These are phyloP conservation scores for Hygrophorus pudorinus DNA, from an alignment of 768 basidiomycete genomes.

Conservation along the genomic window DNA sequence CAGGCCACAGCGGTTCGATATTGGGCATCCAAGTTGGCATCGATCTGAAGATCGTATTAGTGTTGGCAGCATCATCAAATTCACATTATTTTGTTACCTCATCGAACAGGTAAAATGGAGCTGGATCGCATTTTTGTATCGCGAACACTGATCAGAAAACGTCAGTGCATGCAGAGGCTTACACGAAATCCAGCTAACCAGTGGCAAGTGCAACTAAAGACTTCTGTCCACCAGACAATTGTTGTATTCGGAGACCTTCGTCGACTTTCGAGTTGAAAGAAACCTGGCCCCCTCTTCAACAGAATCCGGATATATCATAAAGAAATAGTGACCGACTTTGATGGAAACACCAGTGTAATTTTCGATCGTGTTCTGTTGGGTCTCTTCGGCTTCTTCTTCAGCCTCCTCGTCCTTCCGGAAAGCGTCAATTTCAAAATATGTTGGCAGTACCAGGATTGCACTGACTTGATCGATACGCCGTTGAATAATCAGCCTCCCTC, in stretches of 20 bases:
- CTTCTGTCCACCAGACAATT: constrained; percentile 95
- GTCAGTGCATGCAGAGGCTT: constrained; percentile 3
- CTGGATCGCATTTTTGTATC: constrained; percentile 98
- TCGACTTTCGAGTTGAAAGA: constrained; percentile 99
- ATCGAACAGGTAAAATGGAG: constrained; percentile 99
- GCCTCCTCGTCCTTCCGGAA: constrained; percentile 53
- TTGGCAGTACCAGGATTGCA: background rate
- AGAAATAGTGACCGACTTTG: constrained; percentile 41
- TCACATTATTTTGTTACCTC: constrained; percentile 39
- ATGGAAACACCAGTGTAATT: constrained; percentile 97
- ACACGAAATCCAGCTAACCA: constrained; percentile 31
- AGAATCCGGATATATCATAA: background rate
- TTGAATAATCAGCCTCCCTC: constrained; percentile 88
- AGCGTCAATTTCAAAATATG: background rate
- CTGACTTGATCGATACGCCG: constrained; percentile 75
- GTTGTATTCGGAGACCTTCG: constrained; percentile 93
- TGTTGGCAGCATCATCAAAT: background rate
- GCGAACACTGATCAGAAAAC: constrained; percentile 63
- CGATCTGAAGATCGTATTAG: constrained; percentile 46
- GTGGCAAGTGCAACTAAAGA: constrained; percentile 93
- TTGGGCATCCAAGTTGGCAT: constrained; percentile 95
- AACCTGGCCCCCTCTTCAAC: constrained; percentile 38
- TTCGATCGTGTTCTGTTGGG: constrained; percentile 70
- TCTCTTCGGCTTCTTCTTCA: constrained; percentile 64
- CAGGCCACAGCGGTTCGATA: constrained; percentile 95